These are phyloP conservation scores for Hypoxylon lienhwacheense DNA, from an alignment of 495 filamentous ascomycete species.

Conservation along the genomic window DNA sequence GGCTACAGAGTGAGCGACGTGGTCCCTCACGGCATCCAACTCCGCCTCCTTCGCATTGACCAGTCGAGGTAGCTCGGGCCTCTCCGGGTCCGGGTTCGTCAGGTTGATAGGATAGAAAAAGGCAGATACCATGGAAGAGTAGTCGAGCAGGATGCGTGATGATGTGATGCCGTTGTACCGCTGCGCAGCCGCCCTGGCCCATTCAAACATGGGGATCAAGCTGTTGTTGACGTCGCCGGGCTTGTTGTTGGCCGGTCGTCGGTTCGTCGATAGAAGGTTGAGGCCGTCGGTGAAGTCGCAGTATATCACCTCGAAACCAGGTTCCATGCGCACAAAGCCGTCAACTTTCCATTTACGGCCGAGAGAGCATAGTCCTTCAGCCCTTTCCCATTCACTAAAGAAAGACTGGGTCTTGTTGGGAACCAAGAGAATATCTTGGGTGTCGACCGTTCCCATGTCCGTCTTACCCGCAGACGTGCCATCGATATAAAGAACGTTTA, in stretches of 20 bases:
- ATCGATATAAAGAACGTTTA: conserved; percentile 64
- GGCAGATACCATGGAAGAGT: conserved; percentile 61
- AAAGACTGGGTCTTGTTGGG: conserved; percentile 20
- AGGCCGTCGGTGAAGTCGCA: conserved; percentile 56
- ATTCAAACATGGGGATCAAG: conserved; percentile 34
- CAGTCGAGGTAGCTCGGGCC: conserved; percentile 52
- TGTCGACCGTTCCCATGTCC: conserved; percentile 61
- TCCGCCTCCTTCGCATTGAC: conserved; percentile 39
- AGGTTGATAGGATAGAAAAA: conserved; percentile 59
- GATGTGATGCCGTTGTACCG: conserved; percentile 64
- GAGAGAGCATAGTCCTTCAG: conserved; percentile 53
- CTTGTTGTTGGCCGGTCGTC: background rate
- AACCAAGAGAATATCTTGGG: conserved; percentile 58
- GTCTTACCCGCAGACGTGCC: conserved; percentile 63
- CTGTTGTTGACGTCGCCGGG: conserved; percentile 1
- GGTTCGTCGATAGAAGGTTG: conserved; percentile 21
- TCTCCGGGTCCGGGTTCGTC: conserved; percentile 48
- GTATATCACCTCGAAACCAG: conserved; percentile 70
- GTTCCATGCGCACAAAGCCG: conserved; percentile 67
- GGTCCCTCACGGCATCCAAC: conserved; percentile 46
- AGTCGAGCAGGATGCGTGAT: conserved; percentile 58
- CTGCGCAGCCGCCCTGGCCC: conserved; percentile 48
- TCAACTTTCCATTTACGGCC: conserved; percentile 57
- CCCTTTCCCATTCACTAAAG: conserved; percentile 48
- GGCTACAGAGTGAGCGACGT: conserved; percentile 47